These are phyloP conservation scores for Exophiala alcalophila DNA, from an alignment of 2,329 filamentous ascomycete species.

Conservation along the genomic window DNA sequence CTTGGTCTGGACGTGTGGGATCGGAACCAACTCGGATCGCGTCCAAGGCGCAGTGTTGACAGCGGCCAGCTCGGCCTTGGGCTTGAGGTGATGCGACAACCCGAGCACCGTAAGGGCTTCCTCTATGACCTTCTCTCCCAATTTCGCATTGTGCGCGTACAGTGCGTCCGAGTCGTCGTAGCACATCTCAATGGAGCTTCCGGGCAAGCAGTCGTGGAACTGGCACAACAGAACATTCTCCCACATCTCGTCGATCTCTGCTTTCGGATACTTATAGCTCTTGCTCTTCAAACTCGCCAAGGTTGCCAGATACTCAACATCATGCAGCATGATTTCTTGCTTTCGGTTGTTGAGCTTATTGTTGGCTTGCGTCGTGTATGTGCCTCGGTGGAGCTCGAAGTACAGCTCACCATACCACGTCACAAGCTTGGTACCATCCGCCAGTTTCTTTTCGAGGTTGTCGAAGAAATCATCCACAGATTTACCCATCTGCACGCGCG, in stretches of 20 bases:
- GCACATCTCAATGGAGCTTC: conserved; percentile 95
- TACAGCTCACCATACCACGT: conserved; percentile 99
- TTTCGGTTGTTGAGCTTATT: conserved; percentile 94
- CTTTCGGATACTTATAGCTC: conserved; percentile 85
- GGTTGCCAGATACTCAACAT: conserved; percentile 84
- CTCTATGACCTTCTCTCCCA: conserved; percentile 67
- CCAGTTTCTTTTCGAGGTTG: conserved; percentile 72
- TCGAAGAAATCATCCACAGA: conserved; percentile 96
- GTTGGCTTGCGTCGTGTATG: conserved; percentile 95
- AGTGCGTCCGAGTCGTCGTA: conserved; percentile 93
- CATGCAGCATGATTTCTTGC: conserved; percentile 78
- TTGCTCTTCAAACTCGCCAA: conserved; percentile 71
- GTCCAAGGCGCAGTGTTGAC: conserved; percentile 88
- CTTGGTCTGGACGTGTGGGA: conserved; percentile 45
- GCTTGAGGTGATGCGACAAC: conserved; percentile 47
- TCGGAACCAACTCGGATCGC: conserved; percentile 68
- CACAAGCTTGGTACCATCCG: conserved; percentile 66
- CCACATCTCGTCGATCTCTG: conserved; percentile 95
- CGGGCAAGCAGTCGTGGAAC: conserved; percentile 95
- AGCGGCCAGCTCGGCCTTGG: conserved; percentile 54
- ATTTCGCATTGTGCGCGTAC: conserved; percentile 78
- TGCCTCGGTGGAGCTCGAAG: conserved; percentile 94
- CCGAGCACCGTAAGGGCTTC: conserved; percentile 68
- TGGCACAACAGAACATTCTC: conserved; percentile 87
- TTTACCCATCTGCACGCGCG: conserved; percentile 81